Evolutionary conservation across 2,329 filamentous ascomycete genomes (phyloP).

Genomic region (Exophiala sp.): DNA sequence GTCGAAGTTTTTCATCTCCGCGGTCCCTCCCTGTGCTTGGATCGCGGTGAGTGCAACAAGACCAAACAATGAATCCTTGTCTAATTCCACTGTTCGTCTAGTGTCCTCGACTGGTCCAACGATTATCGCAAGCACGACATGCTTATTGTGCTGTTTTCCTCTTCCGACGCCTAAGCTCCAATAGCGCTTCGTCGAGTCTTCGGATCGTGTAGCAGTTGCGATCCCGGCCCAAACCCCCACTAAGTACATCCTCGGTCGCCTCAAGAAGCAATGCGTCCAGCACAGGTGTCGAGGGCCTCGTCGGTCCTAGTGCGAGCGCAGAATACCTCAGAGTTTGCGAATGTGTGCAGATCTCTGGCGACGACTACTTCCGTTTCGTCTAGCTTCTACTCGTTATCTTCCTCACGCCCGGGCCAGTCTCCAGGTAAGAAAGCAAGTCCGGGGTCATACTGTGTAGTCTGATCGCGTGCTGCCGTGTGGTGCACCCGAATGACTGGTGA

Average conservation of each 20-base stretch:
- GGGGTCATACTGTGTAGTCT: conserved; percentile 8
- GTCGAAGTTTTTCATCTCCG: too few species aligned
- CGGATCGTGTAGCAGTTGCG: too few species aligned
- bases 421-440: conserved; percentile 18
- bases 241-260: not conserved
- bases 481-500: conserved; percentile 17
- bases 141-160: too few species aligned
- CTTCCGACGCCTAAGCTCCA: not conserved
- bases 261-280: conserved; percentile 6
- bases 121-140: too few species aligned
- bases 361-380: conserved; percentile 1
- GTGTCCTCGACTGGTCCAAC: too few species aligned
- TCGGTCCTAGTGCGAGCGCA: conserved; percentile 22
- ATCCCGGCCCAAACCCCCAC: conserved; percentile 2
- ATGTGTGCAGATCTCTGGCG: conserved; percentile 15
- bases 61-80: too few species aligned
- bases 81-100: too few species aligned
- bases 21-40: not conserved
- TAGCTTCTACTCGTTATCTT: conserved; percentile 1
- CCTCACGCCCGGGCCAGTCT: conserved; percentile 8
- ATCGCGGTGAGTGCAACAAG: not conserved
- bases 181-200: not conserved
- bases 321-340: conserved; percentile 23
- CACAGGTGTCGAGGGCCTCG: conserved; percentile 13
- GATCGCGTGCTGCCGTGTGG: not conserved